Conservation (phyloP, 2,329 filamentous ascomycete species). For the Fusarium setosum region DNA sequence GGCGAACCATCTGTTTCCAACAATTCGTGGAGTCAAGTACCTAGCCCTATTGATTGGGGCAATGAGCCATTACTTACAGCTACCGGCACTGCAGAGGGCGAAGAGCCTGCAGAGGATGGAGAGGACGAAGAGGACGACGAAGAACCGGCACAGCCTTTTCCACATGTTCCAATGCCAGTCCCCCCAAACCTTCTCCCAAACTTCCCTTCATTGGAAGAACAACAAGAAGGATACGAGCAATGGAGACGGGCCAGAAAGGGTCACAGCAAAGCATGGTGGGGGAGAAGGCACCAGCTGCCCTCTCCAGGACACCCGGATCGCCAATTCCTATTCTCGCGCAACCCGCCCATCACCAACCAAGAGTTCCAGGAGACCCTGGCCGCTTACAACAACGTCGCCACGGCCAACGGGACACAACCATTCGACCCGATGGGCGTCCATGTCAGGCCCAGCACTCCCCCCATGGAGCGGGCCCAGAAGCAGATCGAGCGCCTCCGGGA, state of each 20-base stretch:
- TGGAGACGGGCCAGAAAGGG: not conserved
- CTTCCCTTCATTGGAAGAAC: not conserved
- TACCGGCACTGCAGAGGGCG: too few relatives aligned
- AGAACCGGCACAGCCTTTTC: too few relatives aligned
- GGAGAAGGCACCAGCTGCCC: not conserved
- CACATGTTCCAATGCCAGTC: too few relatives aligned
- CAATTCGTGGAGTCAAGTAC: too few relatives aligned
- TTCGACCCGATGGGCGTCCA: constrained; percentile 14
- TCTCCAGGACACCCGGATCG: constrained; percentile 14
- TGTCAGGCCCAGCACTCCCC: constrained; percentile 26
- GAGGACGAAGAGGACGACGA: too few relatives aligned
- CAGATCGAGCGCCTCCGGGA: constrained; percentile 10
- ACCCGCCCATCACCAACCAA: constrained; percentile 7
- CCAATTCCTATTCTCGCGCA: constrained; percentile 12
- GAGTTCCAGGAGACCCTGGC: not conserved
- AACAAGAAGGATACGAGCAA: not conserved
- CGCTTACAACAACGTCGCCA: constrained; percentile 1
- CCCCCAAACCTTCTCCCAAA: too few relatives aligned
- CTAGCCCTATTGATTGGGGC: too few relatives aligned
- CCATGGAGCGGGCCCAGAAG: constrained; percentile 17
- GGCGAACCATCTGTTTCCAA: too few relatives aligned
- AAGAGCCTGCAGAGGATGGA: too few relatives aligned
- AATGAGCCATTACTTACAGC: too few relatives aligned
- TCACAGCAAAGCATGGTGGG: constrained; percentile 14
- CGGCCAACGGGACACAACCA: not conserved